phyloP scores from a whole-genome alignment of 345 rosid species.

The Euphorbia tirucalli region DNA sequence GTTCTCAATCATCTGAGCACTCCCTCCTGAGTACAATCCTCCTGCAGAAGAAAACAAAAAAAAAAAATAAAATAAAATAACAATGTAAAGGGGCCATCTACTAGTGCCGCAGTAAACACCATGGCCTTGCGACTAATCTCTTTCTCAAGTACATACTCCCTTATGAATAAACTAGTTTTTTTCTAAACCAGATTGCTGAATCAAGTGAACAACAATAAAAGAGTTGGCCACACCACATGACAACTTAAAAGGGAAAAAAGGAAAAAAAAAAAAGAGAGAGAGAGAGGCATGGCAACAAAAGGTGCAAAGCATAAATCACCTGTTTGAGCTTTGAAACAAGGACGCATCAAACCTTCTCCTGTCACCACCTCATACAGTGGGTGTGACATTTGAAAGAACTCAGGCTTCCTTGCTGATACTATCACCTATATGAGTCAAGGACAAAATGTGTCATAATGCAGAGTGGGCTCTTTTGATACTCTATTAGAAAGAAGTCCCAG shows the following conservation, averaged over 20 bases:
- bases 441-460: slow-evolving; percentile 7
- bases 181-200: not conserved
- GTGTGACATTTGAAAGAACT: slow-evolving; percentile 96
- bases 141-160: no score
- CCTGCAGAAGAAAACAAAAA: slow-evolving; percentile 42
- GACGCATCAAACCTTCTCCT: slow-evolving; percentile 92
- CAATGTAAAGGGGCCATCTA: no score
- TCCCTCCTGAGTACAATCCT: slow-evolving; percentile 90
- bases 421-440: slow-evolving; percentile 52
- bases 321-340: slow-evolving; percentile 84
- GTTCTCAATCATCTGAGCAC: slow-evolving; percentile 95
- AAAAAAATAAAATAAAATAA: not conserved
- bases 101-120: no score
- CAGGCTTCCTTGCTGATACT: slow-evolving; percentile 96
- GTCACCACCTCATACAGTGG: slow-evolving; percentile 95
- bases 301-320: slow-evolving; percentile 43
- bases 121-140: no score
- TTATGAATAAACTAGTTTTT: no score
- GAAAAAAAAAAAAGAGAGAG: not conserved
- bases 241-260: no score
- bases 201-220: slow-evolving; percentile 1
- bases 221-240: not conserved
- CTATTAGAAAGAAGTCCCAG: not conserved
- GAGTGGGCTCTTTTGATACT: not conserved
- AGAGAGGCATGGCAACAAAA: slow-evolving; percentile 7